These are phyloP conservation scores for Suaeda aralocaspica DNA, from an alignment of 148 eudicot genomes.

Conservation along the genomic window DNA sequence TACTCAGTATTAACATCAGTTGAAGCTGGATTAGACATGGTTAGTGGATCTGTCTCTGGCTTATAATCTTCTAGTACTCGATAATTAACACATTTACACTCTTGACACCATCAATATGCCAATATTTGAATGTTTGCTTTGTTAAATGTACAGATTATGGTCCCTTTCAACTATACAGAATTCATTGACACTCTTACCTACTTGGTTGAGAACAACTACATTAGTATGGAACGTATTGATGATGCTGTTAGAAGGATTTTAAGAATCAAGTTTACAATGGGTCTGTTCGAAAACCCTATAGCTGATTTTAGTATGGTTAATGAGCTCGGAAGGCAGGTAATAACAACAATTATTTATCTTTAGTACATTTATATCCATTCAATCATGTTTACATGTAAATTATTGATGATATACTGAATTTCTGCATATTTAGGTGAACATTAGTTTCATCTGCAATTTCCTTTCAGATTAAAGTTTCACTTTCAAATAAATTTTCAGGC, in stretches of 20 bases:
- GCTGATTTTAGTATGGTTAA: slow-evolving; percentile 25
- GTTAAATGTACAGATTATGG: slow-evolving; percentile 24
- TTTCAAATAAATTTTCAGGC: slow-evolving; percentile 21
- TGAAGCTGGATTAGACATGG: slow-evolving; percentile 36
- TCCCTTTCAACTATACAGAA: slow-evolving; percentile 28
- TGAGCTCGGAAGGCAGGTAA: slow-evolving; percentile 35
- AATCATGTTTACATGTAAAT: too few species aligned
- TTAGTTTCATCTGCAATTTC: too few species aligned
- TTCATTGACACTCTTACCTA: slow-evolving; percentile 28
- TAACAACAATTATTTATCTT: background rate
- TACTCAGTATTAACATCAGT: slow-evolving; percentile 30
- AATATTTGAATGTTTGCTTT: background rate
- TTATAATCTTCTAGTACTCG: background rate
- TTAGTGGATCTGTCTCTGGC: slow-evolving; percentile 3
- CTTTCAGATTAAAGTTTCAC: background rate
- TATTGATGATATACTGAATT: too few species aligned
- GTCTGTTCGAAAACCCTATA: slow-evolving; percentile 33
- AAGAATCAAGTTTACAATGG: slow-evolving; percentile 35
- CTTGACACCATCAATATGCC: too few species aligned
- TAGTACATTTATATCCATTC: too few species aligned
- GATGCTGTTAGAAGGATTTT: slow-evolving; percentile 40
- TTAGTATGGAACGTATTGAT: slow-evolving; percentile 32
- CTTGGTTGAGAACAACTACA: slow-evolving; percentile 26
- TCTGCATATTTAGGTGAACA: too few species aligned
- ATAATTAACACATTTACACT: too few species aligned